Conservation (phyloP, 768 basidiomycete species). For the Boletus speciosus region DNA sequence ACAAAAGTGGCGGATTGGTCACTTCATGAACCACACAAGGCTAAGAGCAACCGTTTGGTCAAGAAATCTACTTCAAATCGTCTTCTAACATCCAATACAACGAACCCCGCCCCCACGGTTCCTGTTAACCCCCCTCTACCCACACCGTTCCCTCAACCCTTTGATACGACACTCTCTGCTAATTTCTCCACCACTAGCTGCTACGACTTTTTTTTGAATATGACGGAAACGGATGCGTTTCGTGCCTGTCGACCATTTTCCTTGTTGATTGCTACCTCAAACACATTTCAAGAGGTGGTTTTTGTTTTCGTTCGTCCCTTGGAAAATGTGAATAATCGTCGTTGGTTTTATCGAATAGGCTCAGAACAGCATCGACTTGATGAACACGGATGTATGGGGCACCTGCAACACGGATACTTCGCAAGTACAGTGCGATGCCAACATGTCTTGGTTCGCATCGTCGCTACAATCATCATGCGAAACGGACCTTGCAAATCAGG, state of each 20-base stretch:
- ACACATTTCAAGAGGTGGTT: constrained; percentile 53
- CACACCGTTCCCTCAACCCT: constrained; percentile 75
- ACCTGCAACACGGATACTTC: constrained; percentile 64
- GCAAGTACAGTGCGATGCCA: constrained; percentile 52
- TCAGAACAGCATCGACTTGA: constrained; percentile 54
- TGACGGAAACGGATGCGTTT: constrained; percentile 61
- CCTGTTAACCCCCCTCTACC: constrained; percentile 49
- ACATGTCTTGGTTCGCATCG: constrained; percentile 64
- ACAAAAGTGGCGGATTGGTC: constrained; percentile 35
- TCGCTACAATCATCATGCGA: constrained; percentile 49
- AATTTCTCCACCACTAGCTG: constrained; percentile 70
- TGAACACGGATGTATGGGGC: constrained; percentile 74
- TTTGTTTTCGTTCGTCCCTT: neutral
- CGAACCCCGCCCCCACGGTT: constrained; percentile 25
- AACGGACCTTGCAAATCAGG: constrained; percentile 50
- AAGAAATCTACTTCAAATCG: constrained; percentile 8
- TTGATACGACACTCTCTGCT: constrained; percentile 56
- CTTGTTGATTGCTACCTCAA: constrained; percentile 54
- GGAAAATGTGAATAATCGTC: neutral
- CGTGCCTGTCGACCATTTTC: constrained; percentile 77
- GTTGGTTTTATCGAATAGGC: constrained; percentile 43
- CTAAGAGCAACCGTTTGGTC: neutral
- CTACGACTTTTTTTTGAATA: constrained; percentile 69
- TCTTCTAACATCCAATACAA: constrained; percentile 3
- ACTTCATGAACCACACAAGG: constrained; percentile 42